A percentile compares a stretch with the other conserved stretches of the same genome.
Conservation (phyloP, 306 rosid species). For the Astragalus membranaceus region DNA sequence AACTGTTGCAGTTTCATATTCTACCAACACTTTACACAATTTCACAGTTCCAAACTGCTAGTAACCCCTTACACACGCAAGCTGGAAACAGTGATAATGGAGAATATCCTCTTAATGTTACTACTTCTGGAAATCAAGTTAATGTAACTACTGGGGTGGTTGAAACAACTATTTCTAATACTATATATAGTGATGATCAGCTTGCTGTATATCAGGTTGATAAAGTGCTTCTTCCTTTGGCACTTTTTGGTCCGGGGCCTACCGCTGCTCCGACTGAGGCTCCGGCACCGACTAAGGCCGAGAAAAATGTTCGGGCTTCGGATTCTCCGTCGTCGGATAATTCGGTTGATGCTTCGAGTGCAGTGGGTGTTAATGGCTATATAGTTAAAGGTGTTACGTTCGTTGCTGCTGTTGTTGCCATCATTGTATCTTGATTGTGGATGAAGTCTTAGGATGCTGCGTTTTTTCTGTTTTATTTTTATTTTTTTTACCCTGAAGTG, state of each 20-base stretch:
- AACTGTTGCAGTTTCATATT: conserved; percentile 64
- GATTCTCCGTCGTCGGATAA: conserved; percentile 47
- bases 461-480: neutral
- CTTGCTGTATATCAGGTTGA: conserved; percentile 82
- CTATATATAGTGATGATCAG: conserved; percentile 56
- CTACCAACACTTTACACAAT: conserved; percentile 51
- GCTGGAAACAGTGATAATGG: conserved; percentile 76
- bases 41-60: conserved; percentile 75
- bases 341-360: conserved; percentile 35
- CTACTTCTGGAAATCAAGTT: conserved; percentile 78
- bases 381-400: neutral
- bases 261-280: conserved; percentile 49
- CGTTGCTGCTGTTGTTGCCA: conserved; percentile 1
- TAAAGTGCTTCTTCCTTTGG: conserved; percentile 72
- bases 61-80: conserved; percentile 82
- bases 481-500: neutral
- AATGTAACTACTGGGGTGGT: conserved; percentile 79
- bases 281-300: conserved; percentile 52
- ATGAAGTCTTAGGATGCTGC: neutral
- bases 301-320: conserved; percentile 42
- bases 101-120: conserved; percentile 71
- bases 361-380: neutral
- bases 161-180: conserved; percentile 55
- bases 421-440: conserved; percentile 18
- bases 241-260: conserved; percentile 39